Conservation (phyloP, 192 early-diverging fungal species). For the Rhizoclosmatium globosum region DNA sequence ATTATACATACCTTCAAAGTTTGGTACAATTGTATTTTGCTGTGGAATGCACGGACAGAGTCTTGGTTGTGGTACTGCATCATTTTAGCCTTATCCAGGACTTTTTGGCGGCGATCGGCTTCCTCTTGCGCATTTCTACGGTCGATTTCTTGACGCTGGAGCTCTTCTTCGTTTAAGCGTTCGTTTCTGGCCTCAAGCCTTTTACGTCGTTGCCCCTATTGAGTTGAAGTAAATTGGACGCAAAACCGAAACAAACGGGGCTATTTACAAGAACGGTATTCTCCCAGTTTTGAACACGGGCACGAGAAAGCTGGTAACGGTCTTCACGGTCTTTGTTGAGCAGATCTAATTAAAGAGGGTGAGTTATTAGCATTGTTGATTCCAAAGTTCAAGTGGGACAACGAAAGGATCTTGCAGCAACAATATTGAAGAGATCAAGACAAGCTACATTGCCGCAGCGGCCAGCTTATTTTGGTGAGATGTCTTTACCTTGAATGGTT, state of each 20-base stretch:
- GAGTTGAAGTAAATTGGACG: background rate
- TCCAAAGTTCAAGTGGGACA: background rate
- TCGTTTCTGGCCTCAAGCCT: slow-evolving; percentile 38
- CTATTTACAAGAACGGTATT: slow-evolving; percentile 42
- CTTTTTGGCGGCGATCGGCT: slow-evolving; percentile 29
- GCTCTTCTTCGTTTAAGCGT: slow-evolving; percentile 45
- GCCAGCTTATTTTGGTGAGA: no score
- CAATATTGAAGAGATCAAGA: no score
- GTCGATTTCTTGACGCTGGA: slow-evolving; percentile 39
- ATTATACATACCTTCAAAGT: slow-evolving; percentile 36
- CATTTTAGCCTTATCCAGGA: slow-evolving; percentile 52
- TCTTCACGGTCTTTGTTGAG: slow-evolving; percentile 38
- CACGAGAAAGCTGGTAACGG: slow-evolving; percentile 40
- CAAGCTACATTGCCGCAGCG: no score
- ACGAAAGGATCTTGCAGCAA: no score
- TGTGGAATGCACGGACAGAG: slow-evolving; percentile 53
- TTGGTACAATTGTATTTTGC: slow-evolving; percentile 46
- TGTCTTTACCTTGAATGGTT: slow-evolving; percentile 27
- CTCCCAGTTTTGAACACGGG: slow-evolving; percentile 48
- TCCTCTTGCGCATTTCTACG: slow-evolving; percentile 43
- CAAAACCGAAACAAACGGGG: background rate
- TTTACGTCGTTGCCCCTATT: slow-evolving; percentile 41
- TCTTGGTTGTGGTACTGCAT: slow-evolving; percentile 55
- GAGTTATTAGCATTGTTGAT: background rate
- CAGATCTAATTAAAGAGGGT: background rate